phyloP scores from a whole-genome alignment of 495 filamentous ascomycete species.

The Staphylotrichum longicolle region DNA sequence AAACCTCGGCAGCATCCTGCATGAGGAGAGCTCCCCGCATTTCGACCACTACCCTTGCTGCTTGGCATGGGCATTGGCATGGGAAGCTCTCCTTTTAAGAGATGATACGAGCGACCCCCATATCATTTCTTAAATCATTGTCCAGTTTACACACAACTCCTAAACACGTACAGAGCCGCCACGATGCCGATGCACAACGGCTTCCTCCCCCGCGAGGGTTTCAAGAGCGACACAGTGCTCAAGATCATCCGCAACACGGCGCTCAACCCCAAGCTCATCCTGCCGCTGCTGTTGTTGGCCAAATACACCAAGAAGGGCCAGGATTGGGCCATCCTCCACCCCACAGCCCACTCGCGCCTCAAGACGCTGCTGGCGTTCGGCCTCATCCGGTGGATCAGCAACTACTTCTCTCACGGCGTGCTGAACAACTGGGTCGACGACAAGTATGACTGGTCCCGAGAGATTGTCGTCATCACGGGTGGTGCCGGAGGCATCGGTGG shows the following conservation, averaged over 20 bases:
- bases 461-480: conserved; percentile 70
- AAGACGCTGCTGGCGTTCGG: conserved; percentile 50
- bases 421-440: conserved; percentile 62
- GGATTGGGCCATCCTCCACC: conserved; percentile 49
- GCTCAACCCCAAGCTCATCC: conserved; percentile 58
- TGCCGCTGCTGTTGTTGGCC: conserved; percentile 58
- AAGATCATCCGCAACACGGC: conserved; percentile 54
- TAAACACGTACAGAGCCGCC: not conserved
- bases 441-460: conserved; percentile 64
- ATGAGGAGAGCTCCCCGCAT: conserved; percentile 18
- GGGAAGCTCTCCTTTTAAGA: not conserved
- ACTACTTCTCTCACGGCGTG: conserved; percentile 51
- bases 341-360: conserved; percentile 46
- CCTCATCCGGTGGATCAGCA: conserved; percentile 47
- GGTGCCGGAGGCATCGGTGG: conserved; percentile 68
- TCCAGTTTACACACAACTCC: too few relatives aligned
- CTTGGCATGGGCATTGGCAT: conserved; percentile 3
- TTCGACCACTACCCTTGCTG: conserved; percentile 6
- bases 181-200: conserved; percentile 51
- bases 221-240: conserved; percentile 59
- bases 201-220: conserved; percentile 53
- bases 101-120: not conserved
- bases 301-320: conserved; percentile 59
- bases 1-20: conserved; percentile 22
- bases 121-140: too few relatives aligned